Base-by-base conservation (phyloP, 495 filamentous ascomycete genomes). In the Ramalina peruviana region DNA sequence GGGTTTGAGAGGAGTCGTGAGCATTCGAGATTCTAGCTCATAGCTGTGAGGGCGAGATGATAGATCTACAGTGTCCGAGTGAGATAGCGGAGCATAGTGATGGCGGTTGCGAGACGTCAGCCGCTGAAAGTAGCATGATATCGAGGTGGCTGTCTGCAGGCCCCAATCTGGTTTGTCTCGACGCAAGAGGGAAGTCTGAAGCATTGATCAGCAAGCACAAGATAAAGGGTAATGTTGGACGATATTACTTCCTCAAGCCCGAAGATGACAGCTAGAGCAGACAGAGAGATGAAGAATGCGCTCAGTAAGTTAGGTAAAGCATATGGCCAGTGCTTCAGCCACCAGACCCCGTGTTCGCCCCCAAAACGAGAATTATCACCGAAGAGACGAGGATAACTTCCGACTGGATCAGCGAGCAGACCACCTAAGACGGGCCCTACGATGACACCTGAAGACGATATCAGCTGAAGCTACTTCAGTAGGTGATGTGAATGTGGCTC, bases 321-420 rank as follows among this genome's bases (percentile, higher is more conserved):
- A 65, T 79, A 84, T 0, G 74, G 79, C 68, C 70, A 83, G 38
- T 62, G 69, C 40, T 59, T 59, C 73, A 81, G 74, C 80, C 80
- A 84, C 54, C 62, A 61, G 3, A 80, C 70, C 2, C 79, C 77
- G 21, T 72, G 54, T 54, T 73, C 59, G 2, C 72, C 68, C 13
- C 69, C 73, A 40, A 71, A 59, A 1, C 69, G 13, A 4, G 75
- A 77, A 3, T 70, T 69, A 0, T 72, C 71, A 5, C 85, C 84
- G 55, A 89, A 88, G 0, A 88, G 30, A 15, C 66, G 62, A 1
- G 85, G 80, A 52, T 81, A 74, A 36, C 69, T 81, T 3, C 67
- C 68, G 1, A 78, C 72, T 0, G 86, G 86, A 60, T 92, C 83
- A 6, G 85, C 82, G 44, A 89, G 63, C 25, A 79, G 62, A 12